phyloP scores from a whole-genome alignment of 2,329 filamentous ascomycete genomes.

The Ophiocordyceps sinensis region DNA sequence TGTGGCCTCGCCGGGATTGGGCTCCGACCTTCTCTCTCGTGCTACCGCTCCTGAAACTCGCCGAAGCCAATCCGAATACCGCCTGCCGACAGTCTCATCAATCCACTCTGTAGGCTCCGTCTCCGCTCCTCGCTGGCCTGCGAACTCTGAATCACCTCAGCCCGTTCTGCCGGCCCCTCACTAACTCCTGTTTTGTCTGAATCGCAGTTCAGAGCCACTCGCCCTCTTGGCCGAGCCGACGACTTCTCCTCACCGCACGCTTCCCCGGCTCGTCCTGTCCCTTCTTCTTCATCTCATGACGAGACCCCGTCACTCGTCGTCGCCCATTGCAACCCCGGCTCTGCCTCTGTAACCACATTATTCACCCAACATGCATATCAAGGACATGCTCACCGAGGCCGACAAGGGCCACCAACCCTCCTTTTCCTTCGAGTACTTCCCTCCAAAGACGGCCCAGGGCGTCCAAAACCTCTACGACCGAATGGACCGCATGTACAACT shows the following conservation, averaged over 20 bases:
- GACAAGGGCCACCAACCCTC: conserved; percentile 67
- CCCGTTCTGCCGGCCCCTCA: background rate
- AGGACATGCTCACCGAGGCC: conserved; percentile 74
- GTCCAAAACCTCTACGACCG: conserved; percentile 98
- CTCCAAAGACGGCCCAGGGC: conserved; percentile 91
- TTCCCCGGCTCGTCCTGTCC: background rate
- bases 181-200: background rate
- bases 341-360: background rate
- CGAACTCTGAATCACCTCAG: background rate
- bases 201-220: background rate
- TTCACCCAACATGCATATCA: conserved; percentile 67
- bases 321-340: background rate
- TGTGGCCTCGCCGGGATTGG: background rate
- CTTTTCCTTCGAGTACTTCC: conserved; percentile 99
- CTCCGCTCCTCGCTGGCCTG: background rate
- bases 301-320: background rate
- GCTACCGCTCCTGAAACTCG: background rate
- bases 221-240: background rate
- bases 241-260: no score
- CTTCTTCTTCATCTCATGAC: background rate
- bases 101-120: no score
- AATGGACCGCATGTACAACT: conserved; percentile 96
- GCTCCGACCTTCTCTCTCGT: background rate
- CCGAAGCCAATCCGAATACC: no score
- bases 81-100: no score